These are phyloP conservation scores for Clarkia xantiana DNA, from an alignment of 345 rosid species.

Conservation along the genomic window DNA sequence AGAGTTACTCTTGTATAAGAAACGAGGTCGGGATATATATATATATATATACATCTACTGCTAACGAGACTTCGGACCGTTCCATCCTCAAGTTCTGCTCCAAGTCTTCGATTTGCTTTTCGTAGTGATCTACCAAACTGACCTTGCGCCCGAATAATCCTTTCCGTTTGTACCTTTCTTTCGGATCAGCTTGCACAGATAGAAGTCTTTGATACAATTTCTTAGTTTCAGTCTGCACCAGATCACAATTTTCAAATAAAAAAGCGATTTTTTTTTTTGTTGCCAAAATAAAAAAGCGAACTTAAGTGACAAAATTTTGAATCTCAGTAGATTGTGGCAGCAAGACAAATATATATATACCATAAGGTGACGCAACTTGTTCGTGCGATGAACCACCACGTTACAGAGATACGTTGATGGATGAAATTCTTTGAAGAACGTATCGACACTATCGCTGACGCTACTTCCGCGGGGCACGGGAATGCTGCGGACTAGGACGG, in stretches of 20 bases:
- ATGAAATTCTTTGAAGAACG: conserved; percentile 59
- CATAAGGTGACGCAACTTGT: conserved; percentile 47
- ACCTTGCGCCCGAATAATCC: conserved; percentile 36
- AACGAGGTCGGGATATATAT: not conserved
- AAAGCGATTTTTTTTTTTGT: no score
- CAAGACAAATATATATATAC: conserved; percentile 33
- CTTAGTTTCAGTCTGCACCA: conserved; percentile 38
- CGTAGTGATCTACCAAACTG: conserved; percentile 58
- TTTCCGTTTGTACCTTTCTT: conserved; percentile 14
- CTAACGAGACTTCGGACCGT: conserved; percentile 50
- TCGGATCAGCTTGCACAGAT: conserved; percentile 36
- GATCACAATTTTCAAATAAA: not conserved
- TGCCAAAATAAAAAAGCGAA: not conserved
- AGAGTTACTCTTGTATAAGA: not conserved
- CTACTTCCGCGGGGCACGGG: conserved; percentile 57
- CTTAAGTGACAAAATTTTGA: not conserved
- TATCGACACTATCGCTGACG: conserved; percentile 67
- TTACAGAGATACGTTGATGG: conserved; percentile 68
- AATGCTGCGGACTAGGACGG: conserved; percentile 64
- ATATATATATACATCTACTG: conserved; percentile 35
- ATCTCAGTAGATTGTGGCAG: not conserved
- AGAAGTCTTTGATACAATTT: conserved; percentile 34
- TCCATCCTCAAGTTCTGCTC: conserved; percentile 57
- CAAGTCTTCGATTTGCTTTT: conserved; percentile 43
- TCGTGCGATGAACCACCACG: conserved; percentile 60